Evolutionary conservation across 1,139 yeast species (phyloP).

Genomic region (Nakaseomyces bracarensis): DNA sequence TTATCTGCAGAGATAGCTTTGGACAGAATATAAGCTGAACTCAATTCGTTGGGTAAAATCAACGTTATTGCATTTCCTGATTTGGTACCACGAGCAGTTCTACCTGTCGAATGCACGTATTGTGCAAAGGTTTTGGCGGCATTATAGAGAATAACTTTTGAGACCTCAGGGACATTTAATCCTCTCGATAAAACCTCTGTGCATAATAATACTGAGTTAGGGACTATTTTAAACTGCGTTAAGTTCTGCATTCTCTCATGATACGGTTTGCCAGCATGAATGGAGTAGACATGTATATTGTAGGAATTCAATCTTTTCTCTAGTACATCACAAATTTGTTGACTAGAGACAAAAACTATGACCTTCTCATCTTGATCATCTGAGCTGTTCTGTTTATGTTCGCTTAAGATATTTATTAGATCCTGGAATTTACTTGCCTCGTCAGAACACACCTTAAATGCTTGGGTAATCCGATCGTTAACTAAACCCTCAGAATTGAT

Average conservation of each 20-base stretch:
- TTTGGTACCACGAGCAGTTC: conserved; percentile 91
- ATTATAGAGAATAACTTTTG: conserved; percentile 76
- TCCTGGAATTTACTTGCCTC: conserved; percentile 47
- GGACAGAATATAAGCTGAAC: conserved; percentile 57
- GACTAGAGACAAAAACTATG: conserved; percentile 80
- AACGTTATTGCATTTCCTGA: conserved; percentile 74
- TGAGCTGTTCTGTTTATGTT: conserved; percentile 24
- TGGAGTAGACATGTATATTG: conserved; percentile 54
- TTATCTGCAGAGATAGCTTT: conserved; percentile 54
- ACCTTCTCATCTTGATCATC: conserved; percentile 42
- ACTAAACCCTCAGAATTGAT: conserved; percentile 82
- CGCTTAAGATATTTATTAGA: conserved; percentile 47
- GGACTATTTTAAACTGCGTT: conserved; percentile 61
- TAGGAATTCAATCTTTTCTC: conserved; percentile 47
- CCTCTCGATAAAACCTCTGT: conserved; percentile 96
- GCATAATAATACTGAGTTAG: conserved; percentile 53
- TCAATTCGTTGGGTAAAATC: conserved; percentile 43
- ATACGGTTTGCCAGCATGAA: conserved; percentile 94
- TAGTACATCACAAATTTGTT: conserved; percentile 68
- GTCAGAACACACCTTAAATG: conserved; percentile 49
- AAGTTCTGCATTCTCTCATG: conserved; percentile 73
- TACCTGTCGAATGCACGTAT: conserved; percentile 90
- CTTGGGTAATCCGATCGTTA: conserved; percentile 71
- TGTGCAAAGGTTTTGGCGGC: conserved; percentile 92
- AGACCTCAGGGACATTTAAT: conserved; percentile 75